phyloP scores from a whole-genome alignment of 306 rosid genomes.

The Luffa acutangula region DNA sequence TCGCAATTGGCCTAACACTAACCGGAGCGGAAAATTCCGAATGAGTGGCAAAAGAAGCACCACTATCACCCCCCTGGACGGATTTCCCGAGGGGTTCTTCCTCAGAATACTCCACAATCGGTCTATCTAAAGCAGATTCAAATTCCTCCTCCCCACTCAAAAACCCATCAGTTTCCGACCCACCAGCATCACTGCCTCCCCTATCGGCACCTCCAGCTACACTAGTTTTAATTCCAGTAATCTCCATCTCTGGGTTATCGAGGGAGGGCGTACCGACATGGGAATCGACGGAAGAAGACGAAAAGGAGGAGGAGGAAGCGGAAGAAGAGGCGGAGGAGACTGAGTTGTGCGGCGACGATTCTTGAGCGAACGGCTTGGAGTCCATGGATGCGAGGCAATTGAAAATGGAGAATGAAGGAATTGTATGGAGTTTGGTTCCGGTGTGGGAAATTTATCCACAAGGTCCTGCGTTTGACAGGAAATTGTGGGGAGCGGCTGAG shows the following conservation, averaged over 20 bases:
- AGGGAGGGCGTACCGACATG: slow-evolving; percentile 1
- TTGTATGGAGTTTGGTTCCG: not conserved
- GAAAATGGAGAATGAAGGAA: not conserved
- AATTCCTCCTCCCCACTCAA: slow-evolving; percentile 52
- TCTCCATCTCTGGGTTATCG: slow-evolving; percentile 2
- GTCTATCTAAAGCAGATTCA: slow-evolving; percentile 27
- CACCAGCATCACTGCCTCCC: slow-evolving; percentile 17
- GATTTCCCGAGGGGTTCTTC: slow-evolving; percentile 13
- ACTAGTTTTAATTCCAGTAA: slow-evolving; percentile 3
- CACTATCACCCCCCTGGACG: not conserved
- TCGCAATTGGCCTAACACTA: slow-evolving; percentile 40
- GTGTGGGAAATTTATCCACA: not conserved
- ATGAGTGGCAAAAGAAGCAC: slow-evolving; percentile 8
- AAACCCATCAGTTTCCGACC: slow-evolving; percentile 52
- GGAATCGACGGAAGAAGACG: slow-evolving; percentile 19
- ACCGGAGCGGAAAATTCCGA: slow-evolving; percentile 20
- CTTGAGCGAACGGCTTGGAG: slow-evolving; percentile 12
- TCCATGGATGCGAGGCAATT: not conserved
- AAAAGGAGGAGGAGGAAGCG: slow-evolving; percentile 8
- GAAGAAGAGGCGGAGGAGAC: slow-evolving; percentile 26
- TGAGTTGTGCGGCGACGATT: slow-evolving; percentile 6
- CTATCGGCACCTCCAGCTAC: slow-evolving; percentile 2
- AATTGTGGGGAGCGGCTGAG: slow-evolving; percentile 4
- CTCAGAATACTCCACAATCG: slow-evolving; percentile 21
- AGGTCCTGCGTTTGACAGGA: not conserved